phyloP scores from a whole-genome alignment of 805 yeast genomes.

The Kazachstania bromeliacearum region DNA sequence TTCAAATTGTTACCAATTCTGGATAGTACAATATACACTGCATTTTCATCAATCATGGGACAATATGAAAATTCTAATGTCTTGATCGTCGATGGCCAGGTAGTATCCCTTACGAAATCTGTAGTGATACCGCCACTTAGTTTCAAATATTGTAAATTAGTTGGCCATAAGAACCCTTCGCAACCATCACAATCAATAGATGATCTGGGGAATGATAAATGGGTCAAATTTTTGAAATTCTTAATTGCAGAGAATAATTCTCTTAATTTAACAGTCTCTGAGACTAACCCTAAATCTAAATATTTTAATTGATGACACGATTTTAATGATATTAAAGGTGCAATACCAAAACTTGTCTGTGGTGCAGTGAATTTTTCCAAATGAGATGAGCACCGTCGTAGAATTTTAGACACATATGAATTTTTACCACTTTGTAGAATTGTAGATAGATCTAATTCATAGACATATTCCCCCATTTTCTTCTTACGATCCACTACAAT shows the following conservation, averaged over 20 bases:
- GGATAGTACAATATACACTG: conserved; percentile 51
- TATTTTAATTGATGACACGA: conserved; percentile 55
- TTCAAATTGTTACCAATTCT: conserved; percentile 59
- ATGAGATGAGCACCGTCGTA: conserved; percentile 63
- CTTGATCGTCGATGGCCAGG: conserved; percentile 65
- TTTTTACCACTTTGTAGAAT: conserved; percentile 88
- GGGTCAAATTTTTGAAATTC: conserved; percentile 52
- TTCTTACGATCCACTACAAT: conserved; percentile 40
- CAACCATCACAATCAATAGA: conserved; percentile 61
- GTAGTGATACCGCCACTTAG: conserved; percentile 86
- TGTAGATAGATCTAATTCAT: conserved; percentile 59
- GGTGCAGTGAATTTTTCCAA: conserved; percentile 76
- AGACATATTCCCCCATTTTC: conserved; percentile 49
- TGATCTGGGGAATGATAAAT: conserved; percentile 80
- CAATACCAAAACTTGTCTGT: conserved; percentile 87
- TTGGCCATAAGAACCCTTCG: conserved; percentile 58
- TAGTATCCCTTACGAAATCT: conserved; percentile 57
- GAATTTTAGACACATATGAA: conserved; percentile 73
- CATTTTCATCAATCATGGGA: conserved; percentile 59
- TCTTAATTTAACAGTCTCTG: conserved; percentile 78
- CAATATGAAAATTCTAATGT: conserved; percentile 79
- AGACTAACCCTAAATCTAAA: conserved; percentile 74
- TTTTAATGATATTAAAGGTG: conserved; percentile 76
- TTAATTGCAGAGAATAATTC: conserved; percentile 71
- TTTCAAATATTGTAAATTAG: conserved; percentile 57